Percentiles rank a stretch among this genome's conserved stretches.
Conservation (phyloP, 192 early-diverging fungal genomes). For the Dispira simplex region DNA sequence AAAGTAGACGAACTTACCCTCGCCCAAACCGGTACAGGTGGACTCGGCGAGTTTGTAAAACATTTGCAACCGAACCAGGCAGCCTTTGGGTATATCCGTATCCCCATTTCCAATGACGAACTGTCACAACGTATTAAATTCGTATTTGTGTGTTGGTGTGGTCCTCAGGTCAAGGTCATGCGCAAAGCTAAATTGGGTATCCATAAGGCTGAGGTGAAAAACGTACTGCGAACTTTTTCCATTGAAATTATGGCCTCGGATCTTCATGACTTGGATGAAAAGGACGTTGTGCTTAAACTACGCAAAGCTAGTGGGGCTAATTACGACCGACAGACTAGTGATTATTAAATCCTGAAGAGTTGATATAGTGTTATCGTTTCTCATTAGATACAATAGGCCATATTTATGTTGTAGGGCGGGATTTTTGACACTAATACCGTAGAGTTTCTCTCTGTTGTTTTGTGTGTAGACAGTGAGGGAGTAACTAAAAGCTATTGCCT, state of each 20-base stretch:
- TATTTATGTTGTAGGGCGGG: too few species aligned
- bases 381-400: too few species aligned
- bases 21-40: slow-evolving; percentile 22
- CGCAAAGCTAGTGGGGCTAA: slow-evolving; percentile 40
- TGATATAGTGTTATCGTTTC: too few species aligned
- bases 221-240: slow-evolving; percentile 44
- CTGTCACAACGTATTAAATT: slow-evolving; percentile 47
- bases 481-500: too few species aligned
- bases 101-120: slow-evolving; percentile 26
- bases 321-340: too few species aligned
- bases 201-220: slow-evolving; percentile 68
- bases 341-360: too few species aligned
- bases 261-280: slow-evolving; percentile 38
- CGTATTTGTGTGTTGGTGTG: slow-evolving; percentile 52
- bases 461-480: too few species aligned
- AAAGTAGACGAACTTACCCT: slow-evolving; percentile 24
- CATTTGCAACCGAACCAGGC: slow-evolving; percentile 44
- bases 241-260: slow-evolving; percentile 54
- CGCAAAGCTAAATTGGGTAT: slow-evolving; percentile 60
- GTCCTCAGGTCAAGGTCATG: slow-evolving; percentile 52
- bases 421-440: too few species aligned
- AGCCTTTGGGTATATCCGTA: slow-evolving; percentile 61
- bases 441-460: too few species aligned
- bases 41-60: slow-evolving; percentile 41
- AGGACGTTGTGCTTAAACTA: slow-evolving; percentile 40